Conservation (phyloP, 495 filamentous ascomycete genomes). For the Copromyces sp. region DNA sequence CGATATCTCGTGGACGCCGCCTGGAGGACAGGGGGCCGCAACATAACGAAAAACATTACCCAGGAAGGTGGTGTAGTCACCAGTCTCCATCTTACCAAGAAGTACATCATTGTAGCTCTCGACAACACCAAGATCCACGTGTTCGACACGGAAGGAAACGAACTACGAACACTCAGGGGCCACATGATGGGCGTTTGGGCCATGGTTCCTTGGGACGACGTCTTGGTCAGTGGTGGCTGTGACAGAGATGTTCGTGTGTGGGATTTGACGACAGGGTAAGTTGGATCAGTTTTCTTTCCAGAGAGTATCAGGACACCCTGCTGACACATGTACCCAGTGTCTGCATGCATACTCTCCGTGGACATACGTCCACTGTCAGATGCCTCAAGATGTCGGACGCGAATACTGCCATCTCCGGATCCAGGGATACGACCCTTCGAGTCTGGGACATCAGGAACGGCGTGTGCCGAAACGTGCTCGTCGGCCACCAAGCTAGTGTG, state of each 20-base stretch:
- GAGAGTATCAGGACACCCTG: not conserved
- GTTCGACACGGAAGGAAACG: constrained; percentile 82
- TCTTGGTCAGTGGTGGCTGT: constrained; percentile 90
- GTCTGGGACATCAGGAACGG: constrained; percentile 91
- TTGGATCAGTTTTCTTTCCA: not conserved
- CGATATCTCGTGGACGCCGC: constrained; percentile 94
- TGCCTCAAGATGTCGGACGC: constrained; percentile 96
- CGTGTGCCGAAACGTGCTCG: constrained; percentile 78
- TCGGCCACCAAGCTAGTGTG: constrained; percentile 94
- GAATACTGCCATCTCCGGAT: constrained; percentile 91
- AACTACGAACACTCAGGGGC: constrained; percentile 80
- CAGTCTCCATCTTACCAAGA: constrained; percentile 83
- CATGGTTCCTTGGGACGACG: constrained; percentile 97
- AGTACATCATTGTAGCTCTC: constrained; percentile 93
- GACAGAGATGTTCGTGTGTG: constrained; percentile 95
- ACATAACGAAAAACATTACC: constrained; percentile 72
- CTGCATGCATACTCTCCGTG: constrained; percentile 74
- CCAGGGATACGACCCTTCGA: constrained; percentile 84
- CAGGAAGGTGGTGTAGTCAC: constrained; percentile 96
- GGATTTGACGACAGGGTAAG: constrained; percentile 93
- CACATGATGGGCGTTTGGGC: constrained; percentile 99
- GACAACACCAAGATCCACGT: constrained; percentile 99
- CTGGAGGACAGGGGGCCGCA: constrained; percentile 80
- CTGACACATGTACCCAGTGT: constrained; percentile 31
- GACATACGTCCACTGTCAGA: constrained; percentile 92